These are phyloP conservation scores for Cladorrhinum sp. DNA, from an alignment of 2,329 filamentous ascomycete genomes.

Conservation along the genomic window DNA sequence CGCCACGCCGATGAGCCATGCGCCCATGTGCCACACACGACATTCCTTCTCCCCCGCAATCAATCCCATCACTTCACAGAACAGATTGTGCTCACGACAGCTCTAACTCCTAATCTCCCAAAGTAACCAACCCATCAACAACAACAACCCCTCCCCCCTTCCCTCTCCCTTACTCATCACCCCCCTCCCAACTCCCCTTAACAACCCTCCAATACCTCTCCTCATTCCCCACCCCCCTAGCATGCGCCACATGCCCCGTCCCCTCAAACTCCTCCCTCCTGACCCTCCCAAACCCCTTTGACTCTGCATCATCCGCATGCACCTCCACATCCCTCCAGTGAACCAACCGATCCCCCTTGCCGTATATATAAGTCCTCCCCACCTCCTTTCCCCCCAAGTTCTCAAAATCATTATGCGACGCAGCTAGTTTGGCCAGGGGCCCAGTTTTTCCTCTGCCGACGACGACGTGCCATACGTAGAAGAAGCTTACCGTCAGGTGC, in stretches of 20 bases:
- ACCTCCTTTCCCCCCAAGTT: constrained; percentile 32
- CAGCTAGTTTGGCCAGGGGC: constrained; percentile 8
- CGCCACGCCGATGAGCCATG: too few species aligned
- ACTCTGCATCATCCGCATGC: constrained; percentile 43
- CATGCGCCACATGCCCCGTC: constrained; percentile 51
- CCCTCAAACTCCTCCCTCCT: constrained; percentile 45
- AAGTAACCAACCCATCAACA: too few species aligned
- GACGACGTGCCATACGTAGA: constrained; percentile 16
- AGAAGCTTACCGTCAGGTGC: constrained; percentile 14
- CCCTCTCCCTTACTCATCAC: neutral
- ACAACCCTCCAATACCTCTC: constrained; percentile 51
- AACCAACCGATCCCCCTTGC: constrained; percentile 47
- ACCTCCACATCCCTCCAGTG: constrained; percentile 45
- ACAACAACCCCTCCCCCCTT: neutral
- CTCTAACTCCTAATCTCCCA: too few species aligned
- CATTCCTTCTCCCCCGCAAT: too few species aligned
- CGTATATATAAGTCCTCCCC: constrained; percentile 51
- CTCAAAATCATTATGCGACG: constrained; percentile 17
- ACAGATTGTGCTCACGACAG: too few species aligned
- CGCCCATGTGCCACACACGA: too few species aligned
- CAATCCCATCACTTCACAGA: too few species aligned
- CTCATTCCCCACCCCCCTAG: constrained; percentile 40
- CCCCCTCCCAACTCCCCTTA: constrained; percentile 43
- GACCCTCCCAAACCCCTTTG: constrained; percentile 39
- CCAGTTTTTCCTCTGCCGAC: constrained; percentile 5